A percentile compares a stretch with the other conserved stretches of the same genome.
Evolutionary conservation across 306 rosid genomes (phyloP).

Genomic region (Vigna hirtella): DNA sequence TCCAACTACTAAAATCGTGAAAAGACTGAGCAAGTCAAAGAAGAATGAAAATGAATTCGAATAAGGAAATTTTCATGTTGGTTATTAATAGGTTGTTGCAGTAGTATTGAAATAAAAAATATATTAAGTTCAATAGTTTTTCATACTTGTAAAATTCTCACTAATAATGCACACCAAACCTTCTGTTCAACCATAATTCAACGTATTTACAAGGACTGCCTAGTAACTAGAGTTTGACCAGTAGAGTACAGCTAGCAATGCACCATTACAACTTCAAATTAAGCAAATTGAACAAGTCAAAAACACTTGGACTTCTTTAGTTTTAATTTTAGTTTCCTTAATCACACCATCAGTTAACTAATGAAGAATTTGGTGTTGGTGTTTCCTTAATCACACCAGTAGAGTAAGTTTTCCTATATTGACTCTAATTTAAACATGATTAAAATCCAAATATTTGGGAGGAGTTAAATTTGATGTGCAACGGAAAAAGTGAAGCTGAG

Average conservation of each 20-base stretch:
- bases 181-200: conserved; percentile 24
- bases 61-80: background rate
- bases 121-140: background rate
- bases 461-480: background rate
- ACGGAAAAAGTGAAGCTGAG: background rate
- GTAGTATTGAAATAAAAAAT: background rate
- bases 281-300: conserved; percentile 2
- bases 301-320: background rate
- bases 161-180: conserved; percentile 6
- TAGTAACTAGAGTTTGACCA: conserved; percentile 30
- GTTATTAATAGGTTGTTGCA: background rate
- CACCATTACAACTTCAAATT: background rate
- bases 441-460: background rate
- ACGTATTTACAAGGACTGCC: conserved; percentile 10
- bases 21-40: background rate
- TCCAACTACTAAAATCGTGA: background rate
- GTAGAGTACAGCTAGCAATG: background rate
- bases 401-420: background rate
- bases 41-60: background rate
- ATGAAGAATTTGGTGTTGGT: background rate
- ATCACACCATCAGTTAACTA: background rate
- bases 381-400: conserved; percentile 13
- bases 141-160: background rate
- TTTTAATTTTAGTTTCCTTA: conserved; percentile 6
- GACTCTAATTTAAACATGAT: background rate